Percentiles rank a stretch among this genome's conserved stretches.
Evolutionary conservation across 768 basidiomycete species (phyloP).

Genomic region (Pulveroboletus sp.): DNA sequence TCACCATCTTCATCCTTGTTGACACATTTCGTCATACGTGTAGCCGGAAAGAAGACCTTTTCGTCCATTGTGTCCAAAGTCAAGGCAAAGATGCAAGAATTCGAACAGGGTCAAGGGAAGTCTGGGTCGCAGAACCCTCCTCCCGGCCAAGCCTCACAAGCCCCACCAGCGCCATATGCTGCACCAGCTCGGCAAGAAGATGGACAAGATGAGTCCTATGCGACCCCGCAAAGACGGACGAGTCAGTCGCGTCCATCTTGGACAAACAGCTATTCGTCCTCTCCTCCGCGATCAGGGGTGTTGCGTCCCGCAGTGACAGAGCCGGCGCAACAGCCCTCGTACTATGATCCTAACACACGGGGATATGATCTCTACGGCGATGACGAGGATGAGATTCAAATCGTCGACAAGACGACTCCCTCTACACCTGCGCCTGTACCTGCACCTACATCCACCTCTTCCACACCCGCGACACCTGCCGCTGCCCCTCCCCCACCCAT

Average conservation of each 20-base stretch:
- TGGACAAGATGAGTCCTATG: slow-evolving; percentile 3
- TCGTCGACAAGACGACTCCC: slow-evolving; percentile 2
- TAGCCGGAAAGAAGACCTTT: slow-evolving; percentile 80
- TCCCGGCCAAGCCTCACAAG: not conserved
- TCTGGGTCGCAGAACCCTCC: slow-evolving; percentile 11
- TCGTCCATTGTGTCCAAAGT: slow-evolving; percentile 70
- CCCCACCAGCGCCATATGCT: not conserved
- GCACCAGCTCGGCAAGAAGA: slow-evolving; percentile 1
- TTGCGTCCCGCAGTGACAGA: not conserved
- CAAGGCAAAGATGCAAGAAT: slow-evolving; percentile 81
- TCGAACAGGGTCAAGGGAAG: slow-evolving; percentile 47
- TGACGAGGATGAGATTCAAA: slow-evolving; percentile 11
- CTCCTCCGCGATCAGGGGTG: slow-evolving; percentile 15
- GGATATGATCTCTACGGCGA: slow-evolving; percentile 28
- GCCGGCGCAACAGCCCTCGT: slow-evolving; percentile 23
- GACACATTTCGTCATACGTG: not conserved
- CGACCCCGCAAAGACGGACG: not conserved
- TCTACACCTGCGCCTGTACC: not conserved
- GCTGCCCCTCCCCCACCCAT: not conserved
- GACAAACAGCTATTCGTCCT: slow-evolving; percentile 2
- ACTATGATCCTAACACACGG: slow-evolving; percentile 35
- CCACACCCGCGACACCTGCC: not conserved
- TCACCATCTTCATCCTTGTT: not conserved
- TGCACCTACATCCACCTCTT: not conserved
- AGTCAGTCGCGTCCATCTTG: not conserved